These are phyloP conservation scores for Mucor irregularis DNA, from an alignment of 371 early-diverging fungal genomes.

Conservation along the genomic window DNA sequence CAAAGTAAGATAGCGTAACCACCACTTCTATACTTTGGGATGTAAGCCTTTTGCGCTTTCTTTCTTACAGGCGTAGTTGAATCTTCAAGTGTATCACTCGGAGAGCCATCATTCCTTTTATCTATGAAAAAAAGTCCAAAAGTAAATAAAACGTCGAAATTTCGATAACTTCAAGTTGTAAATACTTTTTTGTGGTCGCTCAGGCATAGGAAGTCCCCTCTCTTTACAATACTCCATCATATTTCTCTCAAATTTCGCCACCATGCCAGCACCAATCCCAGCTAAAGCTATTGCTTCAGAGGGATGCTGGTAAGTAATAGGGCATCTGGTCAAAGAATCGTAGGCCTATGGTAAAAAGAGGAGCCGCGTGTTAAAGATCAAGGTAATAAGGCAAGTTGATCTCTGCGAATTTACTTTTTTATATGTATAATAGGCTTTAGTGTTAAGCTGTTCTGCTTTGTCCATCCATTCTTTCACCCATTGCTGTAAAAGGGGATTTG, in stretches of 20 bases:
- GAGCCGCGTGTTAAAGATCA: too few species aligned
- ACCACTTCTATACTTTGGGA: slow-evolving; percentile 83
- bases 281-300: slow-evolving; percentile 53
- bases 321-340: slow-evolving; percentile 62
- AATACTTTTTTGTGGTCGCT: slow-evolving; percentile 1
- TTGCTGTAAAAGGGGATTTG: slow-evolving; percentile 60
- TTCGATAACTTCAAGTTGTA: slow-evolving; percentile 7
- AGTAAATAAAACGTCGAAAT: background rate
- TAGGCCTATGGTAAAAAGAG: too few species aligned
- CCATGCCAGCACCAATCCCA: slow-evolving; percentile 67
- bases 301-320: slow-evolving; percentile 54
- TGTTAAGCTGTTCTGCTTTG: slow-evolving; percentile 29
- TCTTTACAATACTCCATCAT: slow-evolving; percentile 57
- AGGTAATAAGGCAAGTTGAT: background rate
- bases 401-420: slow-evolving; percentile 49
- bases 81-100: slow-evolving; percentile 11
- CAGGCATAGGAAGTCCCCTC: slow-evolving; percentile 53
- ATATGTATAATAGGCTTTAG: slow-evolving; percentile 52
- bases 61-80: background rate
- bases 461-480: slow-evolving; percentile 71
- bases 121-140: too few species aligned
- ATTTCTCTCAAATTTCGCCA: slow-evolving; percentile 56
- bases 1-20: slow-evolving; percentile 86
- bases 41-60: slow-evolving; percentile 52
- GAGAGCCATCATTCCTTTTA: slow-evolving; percentile 1